Conservation (phyloP, 2,329 filamentous ascomycete species). For the Pseudocercospora cruenta region DNA sequence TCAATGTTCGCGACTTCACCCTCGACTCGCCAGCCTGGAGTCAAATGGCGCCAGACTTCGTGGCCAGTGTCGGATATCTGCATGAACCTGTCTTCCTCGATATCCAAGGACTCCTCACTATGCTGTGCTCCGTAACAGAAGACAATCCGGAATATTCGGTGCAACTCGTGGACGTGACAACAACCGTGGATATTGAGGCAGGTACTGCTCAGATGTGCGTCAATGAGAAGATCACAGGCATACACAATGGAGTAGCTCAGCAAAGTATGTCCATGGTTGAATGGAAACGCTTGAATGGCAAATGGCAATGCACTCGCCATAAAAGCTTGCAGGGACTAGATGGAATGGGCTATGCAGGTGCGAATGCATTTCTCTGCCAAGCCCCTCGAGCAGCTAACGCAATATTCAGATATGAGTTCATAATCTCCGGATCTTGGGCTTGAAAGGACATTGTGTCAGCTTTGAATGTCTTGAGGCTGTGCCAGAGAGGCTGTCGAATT, state of each 20-base stretch:
- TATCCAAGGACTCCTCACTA: not conserved
- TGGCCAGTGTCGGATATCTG: constrained; percentile 1
- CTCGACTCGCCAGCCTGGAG: not conserved
- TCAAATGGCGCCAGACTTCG: constrained; percentile 2
- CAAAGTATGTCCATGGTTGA: constrained; percentile 6
- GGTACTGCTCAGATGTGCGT: not conserved
- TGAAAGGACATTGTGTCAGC: not conserved
- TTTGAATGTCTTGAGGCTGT: not conserved
- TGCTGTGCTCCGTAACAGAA: constrained; percentile 1
- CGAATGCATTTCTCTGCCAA: not conserved
- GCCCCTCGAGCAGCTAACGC: not conserved
- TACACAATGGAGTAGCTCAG: constrained; percentile 8
- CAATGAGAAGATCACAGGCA: constrained; percentile 5
- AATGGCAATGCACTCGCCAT: constrained; percentile 7
- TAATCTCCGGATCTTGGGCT: not conserved
- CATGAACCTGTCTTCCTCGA: not conserved
- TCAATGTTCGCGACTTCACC: constrained; percentile 6
- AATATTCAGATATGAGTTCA: not conserved
- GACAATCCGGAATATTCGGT: constrained; percentile 12
- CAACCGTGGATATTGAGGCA: not conserved
- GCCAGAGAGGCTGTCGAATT: not conserved
- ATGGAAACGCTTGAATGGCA: constrained; percentile 9
- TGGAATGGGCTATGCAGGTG: not conserved
- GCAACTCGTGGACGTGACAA: constrained; percentile 7
- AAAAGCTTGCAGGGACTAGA: constrained; percentile 6